Evolutionary conservation across 164 flowering plant species (phyloP).

Genomic region (Dillenia turbinata): DNA sequence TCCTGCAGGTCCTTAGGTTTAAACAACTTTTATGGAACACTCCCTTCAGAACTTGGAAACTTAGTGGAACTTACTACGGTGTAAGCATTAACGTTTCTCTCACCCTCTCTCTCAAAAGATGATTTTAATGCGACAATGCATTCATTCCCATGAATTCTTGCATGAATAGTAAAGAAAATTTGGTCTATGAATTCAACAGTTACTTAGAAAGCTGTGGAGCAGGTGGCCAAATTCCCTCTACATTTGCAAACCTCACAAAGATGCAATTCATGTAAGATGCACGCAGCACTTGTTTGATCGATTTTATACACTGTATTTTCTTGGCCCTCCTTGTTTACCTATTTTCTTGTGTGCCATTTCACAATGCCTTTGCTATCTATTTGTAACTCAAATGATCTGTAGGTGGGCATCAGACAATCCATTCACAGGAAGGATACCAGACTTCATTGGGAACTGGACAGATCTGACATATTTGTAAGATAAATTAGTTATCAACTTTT

Average conservation of each 20-base stretch:
- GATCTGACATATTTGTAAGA: slow-evolving; percentile 46
- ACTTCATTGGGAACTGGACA: slow-evolving; percentile 67
- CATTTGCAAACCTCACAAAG: slow-evolving; percentile 23
- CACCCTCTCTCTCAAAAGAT: background rate
- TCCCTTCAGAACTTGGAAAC: slow-evolving; percentile 11
- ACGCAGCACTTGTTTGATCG: background rate
- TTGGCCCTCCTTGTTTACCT: background rate
- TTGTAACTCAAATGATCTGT: slow-evolving; percentile 8
- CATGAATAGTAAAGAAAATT: too few species aligned
- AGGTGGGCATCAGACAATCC: slow-evolving; percentile 70
- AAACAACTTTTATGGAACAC: slow-evolving; percentile 5
- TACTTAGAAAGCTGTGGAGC: slow-evolving; percentile 36
- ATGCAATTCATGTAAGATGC: slow-evolving; percentile 27
- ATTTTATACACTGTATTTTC: slow-evolving; percentile 6
- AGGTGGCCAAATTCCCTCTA: slow-evolving; percentile 37
- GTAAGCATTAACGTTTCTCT: background rate
- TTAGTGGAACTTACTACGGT: slow-evolving; percentile 1
- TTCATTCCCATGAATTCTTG: too few species aligned
- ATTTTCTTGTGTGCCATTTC: background rate
- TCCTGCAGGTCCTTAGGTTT: slow-evolving; percentile 1
- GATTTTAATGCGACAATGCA: too few species aligned
- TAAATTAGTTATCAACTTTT: background rate
- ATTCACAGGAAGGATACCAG: slow-evolving; percentile 66
- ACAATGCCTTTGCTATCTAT: too few species aligned
- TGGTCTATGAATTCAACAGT: slow-evolving; percentile 11